Percentiles rank a stretch among this genome's conserved stretches.
These are phyloP conservation scores for Fusarium beomiforme DNA, from an alignment of 2,329 filamentous ascomycete species.

Conservation along the genomic window DNA sequence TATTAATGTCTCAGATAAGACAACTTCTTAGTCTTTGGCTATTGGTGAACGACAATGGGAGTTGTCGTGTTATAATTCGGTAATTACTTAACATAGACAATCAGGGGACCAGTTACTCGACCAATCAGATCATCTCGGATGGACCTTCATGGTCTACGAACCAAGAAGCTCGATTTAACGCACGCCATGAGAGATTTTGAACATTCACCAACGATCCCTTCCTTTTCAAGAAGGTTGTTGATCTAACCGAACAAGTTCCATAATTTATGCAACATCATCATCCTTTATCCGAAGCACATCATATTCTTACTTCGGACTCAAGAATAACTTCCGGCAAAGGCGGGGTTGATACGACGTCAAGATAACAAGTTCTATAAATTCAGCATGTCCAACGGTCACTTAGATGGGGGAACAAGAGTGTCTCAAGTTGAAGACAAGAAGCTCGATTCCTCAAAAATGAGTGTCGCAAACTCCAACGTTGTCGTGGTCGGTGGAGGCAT, in stretches of 20 bases:
- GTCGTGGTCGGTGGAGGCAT: constrained; percentile 20
- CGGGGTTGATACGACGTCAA: background rate
- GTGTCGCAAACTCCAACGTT: background rate
- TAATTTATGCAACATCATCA: background rate
- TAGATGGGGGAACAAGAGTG: background rate
- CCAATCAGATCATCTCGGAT: background rate
- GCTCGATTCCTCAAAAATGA: rapidly evolving
- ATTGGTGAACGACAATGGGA: background rate
- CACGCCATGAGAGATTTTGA: background rate
- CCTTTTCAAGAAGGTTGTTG: background rate
- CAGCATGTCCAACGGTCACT: background rate
- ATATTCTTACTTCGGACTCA: background rate
- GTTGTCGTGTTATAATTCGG: background rate
- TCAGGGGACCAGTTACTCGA: background rate
- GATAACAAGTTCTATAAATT: background rate
- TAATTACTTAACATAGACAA: background rate
- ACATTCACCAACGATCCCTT: background rate
- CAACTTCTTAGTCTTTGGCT: background rate
- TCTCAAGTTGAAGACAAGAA: background rate
- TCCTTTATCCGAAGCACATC: background rate
- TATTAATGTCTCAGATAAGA: background rate
- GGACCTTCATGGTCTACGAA: background rate
- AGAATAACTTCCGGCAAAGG: background rate
- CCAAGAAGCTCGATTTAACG: background rate
- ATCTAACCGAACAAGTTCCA: background rate